phyloP scores from a whole-genome alignment of 1,139 yeast genomes.

The Candida mesenterica region DNA sequence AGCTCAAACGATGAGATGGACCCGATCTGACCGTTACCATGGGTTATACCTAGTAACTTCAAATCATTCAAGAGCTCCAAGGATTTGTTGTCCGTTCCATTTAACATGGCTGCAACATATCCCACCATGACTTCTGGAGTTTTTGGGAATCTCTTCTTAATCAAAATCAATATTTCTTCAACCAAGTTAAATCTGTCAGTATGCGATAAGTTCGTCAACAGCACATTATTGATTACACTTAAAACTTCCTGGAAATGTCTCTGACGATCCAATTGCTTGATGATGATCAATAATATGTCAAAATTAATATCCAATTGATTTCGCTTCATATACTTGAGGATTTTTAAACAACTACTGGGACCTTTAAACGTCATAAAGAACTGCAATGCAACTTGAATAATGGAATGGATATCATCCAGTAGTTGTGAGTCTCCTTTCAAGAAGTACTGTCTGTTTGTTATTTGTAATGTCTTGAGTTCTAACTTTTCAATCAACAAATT shows the following conservation, averaged over 20 bases:
- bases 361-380: constrained; percentile 43
- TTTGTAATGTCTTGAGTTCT: constrained; percentile 22
- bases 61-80: constrained; percentile 26
- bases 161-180: constrained; percentile 33
- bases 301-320: constrained; percentile 28
- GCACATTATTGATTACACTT: constrained; percentile 31
- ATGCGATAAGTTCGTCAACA: constrained; percentile 20
- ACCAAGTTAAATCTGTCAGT: constrained; percentile 22
- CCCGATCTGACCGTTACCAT: constrained; percentile 20
- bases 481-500: constrained; percentile 38
- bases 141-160: constrained; percentile 28
- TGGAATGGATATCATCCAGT: constrained; percentile 24
- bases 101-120: constrained; percentile 34
- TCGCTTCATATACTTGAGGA: constrained; percentile 33
- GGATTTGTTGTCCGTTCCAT: constrained; percentile 9
- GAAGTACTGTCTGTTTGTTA: constrained; percentile 5
- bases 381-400: constrained; percentile 28
- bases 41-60: constrained; percentile 22
- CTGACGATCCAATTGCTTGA: constrained; percentile 28
- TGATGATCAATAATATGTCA: constrained; percentile 25
- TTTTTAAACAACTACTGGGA: constrained; percentile 30
- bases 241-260: constrained; percentile 37
- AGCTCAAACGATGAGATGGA: constrained; percentile 13
- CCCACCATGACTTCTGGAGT: constrained; percentile 41
- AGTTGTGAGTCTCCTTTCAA: constrained; percentile 17